Evolutionary conservation across 495 filamentous ascomycete genomes (phyloP).

Genomic region (Penicillium tannophilum): DNA sequence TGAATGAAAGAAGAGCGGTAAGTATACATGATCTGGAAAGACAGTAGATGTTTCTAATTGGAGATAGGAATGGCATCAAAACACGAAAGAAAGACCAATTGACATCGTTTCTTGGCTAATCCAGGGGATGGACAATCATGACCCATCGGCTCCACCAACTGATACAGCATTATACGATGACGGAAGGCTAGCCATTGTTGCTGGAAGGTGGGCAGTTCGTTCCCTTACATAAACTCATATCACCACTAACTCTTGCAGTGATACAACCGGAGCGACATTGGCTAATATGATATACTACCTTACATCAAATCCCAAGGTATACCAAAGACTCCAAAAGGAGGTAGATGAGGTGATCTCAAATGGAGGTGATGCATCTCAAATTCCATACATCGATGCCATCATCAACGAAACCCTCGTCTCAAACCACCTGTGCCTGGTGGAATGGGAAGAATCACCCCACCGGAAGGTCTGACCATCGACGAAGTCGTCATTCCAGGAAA

Average conservation of each 20-base stretch:
- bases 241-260: background rate
- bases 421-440: conserved; percentile 29
- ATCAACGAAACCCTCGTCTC: conserved; percentile 43
- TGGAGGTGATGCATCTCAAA: background rate
- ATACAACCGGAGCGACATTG: conserved; percentile 1
- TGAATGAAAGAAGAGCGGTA: conserved; percentile 1
- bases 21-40: background rate
- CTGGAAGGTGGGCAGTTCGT: conserved; percentile 28
- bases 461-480: conserved; percentile 46
- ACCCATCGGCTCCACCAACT: conserved; percentile 14
- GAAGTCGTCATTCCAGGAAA: conserved; percentile 46
- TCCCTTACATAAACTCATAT: background rate
- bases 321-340: background rate
- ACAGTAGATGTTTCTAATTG: background rate
- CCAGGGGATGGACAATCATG: conserved; percentile 25
- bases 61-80: conserved; percentile 8
- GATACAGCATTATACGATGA: conserved; percentile 28
- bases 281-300: background rate
- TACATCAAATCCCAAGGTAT: background rate
- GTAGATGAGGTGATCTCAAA: background rate
- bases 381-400: conserved; percentile 23
- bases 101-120: conserved; percentile 37
- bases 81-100: conserved; percentile 14
- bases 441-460: conserved; percentile 40
- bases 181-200: conserved; percentile 25